Evolutionary conservation across 306 rosid species (phyloP), one percentile per base, ranked within the genome.

Genomic region (Neltuma alba): DNA sequence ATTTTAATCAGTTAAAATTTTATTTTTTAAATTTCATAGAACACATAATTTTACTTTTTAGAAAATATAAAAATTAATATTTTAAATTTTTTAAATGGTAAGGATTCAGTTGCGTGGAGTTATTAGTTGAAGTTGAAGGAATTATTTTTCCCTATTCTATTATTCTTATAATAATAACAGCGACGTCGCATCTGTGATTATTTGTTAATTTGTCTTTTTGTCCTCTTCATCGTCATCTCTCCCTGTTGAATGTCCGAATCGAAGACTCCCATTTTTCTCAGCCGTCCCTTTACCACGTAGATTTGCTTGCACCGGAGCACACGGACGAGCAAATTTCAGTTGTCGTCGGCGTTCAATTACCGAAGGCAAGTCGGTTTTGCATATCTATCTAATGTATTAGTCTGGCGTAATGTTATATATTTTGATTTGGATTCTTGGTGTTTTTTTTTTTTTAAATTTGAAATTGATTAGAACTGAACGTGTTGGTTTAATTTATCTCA

Each of bases 341-440:
- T 38, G n/a, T 58, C 16, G 16, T 79, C 41, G 79, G 82, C 72
- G 82, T 54, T 78, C 67, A 38, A 61, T 64, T 80, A 61, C 70
- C 9, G 50, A 25, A 45, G 16, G 33, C 57, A 21, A 48, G 72
- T 31, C 37, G 38, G 70, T 72, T 74, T 50, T 40, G 0, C 21
- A 18, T 31, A 25, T 31, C n/a, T 27, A 70, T 38, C 55, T 1
- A 75, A 71, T 37, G 38, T 57, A 8, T n/a, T 45, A 42, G 50
- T 67, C 9, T 45, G 82, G 83, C 76, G 58, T 77, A 77, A 38
- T 30, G 18, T 11, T 6, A 6, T 47, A 13, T 75, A 21, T 9
- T 52, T 31, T 27, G 4, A 10, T 48, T 45, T 45, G 14, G 7
- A 57, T 27, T 42, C 14, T 40, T 45, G n/a, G 40, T 6, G 0